These are phyloP conservation scores for Solanum hybrid DNA, from an alignment of 305 asterid species.

Conservation along the genomic window DNA sequence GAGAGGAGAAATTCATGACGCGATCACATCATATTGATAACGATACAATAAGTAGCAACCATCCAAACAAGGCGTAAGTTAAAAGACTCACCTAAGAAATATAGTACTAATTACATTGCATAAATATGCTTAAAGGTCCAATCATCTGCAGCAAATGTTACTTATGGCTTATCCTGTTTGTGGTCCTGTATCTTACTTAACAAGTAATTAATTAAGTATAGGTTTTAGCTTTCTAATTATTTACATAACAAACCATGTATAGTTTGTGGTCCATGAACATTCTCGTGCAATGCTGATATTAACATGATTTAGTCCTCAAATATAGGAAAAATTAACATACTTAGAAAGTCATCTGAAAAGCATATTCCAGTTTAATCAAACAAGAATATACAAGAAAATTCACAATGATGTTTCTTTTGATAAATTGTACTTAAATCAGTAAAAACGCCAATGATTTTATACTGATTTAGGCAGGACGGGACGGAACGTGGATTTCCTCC, in stretches of 20 bases:
- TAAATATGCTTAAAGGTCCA: constrained; percentile 18
- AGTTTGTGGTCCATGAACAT: constrained; percentile 17
- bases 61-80: background rate
- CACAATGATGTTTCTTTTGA: background rate
- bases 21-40: background rate
- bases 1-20: background rate
- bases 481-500: background rate
- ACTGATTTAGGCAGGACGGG: background rate
- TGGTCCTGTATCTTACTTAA: background rate
- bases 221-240: background rate
- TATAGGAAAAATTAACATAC: background rate
- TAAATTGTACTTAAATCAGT: background rate
- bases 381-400: background rate
- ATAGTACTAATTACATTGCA: background rate
- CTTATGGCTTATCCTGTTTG: constrained; percentile 25
- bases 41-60: background rate
- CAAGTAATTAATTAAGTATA: background rate
- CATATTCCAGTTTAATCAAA: background rate
- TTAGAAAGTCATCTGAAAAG: background rate
- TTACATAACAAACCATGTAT: background rate
- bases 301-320: background rate
- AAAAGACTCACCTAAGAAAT: background rate
- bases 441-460: background rate
- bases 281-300: constrained; percentile 14
- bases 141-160: constrained; percentile 39